Conservation (phyloP, 176 grass and related monocot genomes). For the Pharus latifolius region DNA sequence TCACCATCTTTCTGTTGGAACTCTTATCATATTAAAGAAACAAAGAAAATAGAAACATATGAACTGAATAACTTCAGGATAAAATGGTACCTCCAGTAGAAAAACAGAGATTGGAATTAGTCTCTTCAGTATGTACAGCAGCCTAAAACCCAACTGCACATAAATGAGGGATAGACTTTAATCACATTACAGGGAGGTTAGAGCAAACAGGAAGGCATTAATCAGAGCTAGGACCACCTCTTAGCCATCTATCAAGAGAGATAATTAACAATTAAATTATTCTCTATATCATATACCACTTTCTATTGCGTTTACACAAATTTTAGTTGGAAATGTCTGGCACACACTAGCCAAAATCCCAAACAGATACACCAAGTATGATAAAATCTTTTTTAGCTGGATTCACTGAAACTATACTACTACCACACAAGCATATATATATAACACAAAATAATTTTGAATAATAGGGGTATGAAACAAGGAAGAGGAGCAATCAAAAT, state of each 20-base stretch:
- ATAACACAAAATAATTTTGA: neutral
- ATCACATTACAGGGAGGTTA: too few species aligned
- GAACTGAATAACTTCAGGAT: slow-evolving; percentile 2
- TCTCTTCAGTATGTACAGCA: slow-evolving; percentile 80
- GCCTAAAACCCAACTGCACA: slow-evolving; percentile 83
- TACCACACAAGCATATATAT: neutral
- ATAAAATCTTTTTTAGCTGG: neutral
- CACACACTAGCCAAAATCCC: neutral
- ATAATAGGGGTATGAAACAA: neutral
- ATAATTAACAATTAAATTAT: slow-evolving; percentile 1
- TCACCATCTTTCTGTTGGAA: slow-evolving; percentile 82
- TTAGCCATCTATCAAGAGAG: neutral
- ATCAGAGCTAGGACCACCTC: neutral
- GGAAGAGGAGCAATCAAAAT: neutral
- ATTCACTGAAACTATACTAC: slow-evolving; percentile 4
- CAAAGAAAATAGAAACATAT: neutral
- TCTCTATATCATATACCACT: neutral
- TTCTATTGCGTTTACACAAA: neutral
- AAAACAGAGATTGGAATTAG: slow-evolving; percentile 64
- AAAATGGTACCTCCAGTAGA: slow-evolving; percentile 64
- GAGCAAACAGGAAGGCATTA: slow-evolving; percentile 14
- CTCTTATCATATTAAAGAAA: slow-evolving; percentile 15
- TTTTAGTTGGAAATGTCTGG: neutral
- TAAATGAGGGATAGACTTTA: neutral
- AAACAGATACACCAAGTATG: neutral